A percentile compares a stretch with the other conserved stretches of the same genome.
phyloP scores from a whole-genome alignment of 306 rosid genomes.

The Ammopiptanthus mongolicus region DNA sequence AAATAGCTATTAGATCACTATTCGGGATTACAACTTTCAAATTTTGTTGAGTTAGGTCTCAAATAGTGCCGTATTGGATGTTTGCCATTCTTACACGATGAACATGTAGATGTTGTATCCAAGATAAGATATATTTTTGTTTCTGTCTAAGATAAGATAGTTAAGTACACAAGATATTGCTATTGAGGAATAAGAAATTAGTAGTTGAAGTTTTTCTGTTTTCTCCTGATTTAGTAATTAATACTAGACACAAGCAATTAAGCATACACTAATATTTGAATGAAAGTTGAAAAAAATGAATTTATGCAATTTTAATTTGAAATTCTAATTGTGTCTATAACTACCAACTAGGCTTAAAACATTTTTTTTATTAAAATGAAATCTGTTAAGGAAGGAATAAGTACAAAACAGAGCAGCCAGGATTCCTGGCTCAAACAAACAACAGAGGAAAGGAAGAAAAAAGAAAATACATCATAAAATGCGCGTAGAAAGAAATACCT shows the following conservation, averaged over 20 bases:
- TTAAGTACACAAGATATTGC: not conserved
- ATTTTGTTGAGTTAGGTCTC: not conserved
- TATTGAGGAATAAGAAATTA: not conserved
- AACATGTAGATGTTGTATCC: not conserved
- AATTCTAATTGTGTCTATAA: no score
- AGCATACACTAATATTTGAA: not conserved
- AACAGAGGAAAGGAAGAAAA: not conserved
- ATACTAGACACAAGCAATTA: not conserved
- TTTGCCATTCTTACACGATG: not conserved
- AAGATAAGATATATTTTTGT: not conserved
- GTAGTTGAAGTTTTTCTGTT: not conserved
- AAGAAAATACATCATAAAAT: not conserved
- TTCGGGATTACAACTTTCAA: not conserved
- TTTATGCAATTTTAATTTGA: not conserved
- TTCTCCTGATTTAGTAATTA: not conserved
- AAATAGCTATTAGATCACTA: not conserved
- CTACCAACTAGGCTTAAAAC: not conserved
- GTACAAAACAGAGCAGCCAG: not conserved
- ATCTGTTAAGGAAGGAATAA: not conserved
- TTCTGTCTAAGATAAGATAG: not conserved
- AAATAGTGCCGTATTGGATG: not conserved
- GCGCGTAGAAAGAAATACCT: not conserved
- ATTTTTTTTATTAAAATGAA: not conserved
- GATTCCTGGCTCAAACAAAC: not conserved
- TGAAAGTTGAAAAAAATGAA: not conserved